Base-by-base conservation (phyloP, 768 basidiomycete species). In the Paxillus rubicundulus region DNA sequence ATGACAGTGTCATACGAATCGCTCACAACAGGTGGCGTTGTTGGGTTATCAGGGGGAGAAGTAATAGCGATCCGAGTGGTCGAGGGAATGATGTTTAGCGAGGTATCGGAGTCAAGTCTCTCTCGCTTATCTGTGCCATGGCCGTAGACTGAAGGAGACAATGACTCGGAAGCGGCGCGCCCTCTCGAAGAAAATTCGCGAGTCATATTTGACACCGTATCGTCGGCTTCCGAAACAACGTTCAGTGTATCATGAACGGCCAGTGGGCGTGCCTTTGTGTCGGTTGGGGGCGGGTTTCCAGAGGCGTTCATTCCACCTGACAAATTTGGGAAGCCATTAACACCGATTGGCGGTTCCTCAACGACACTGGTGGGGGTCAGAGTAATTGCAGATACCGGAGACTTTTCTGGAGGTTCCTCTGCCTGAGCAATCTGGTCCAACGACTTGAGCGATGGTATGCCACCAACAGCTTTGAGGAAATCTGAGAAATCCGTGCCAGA, bases 401-500 rank as follows among this genome's bases (percentile, higher is more conserved):
- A 56, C 40, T 39, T 65, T 52, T 49, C 47, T 16, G 9, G 30
- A 39, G 30, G 57, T 45, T 77, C 74, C 3, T 74, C 64, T 9
- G 79, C 64, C 48, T 77, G 75, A 5, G 77, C 72, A 33, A 85
- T 67, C 42, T 74, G 71, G 37, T 78, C 76, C 44, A 82, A 62
- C 16, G 76, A 72, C 59, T 77, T 74, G 51, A 78, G 63, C 9
- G 80, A 70, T 9, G 76, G 74, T 21, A 75, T 63, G 17, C 79
- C 80, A 34, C 78, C 80, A 6, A 84, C 80, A 30, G 81, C 80
- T 59, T 70, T 81, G 46, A 89, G 77, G 16, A 89, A 69, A 53
- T 88, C 87, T 0, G 85, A 82, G 62, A 98, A 94, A 66, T 96
- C 93, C 0, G 82, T 75, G 42, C 84, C 80, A 53, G 83, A 87